Conservation (phyloP, 306 rosid genomes). For the Cucumis cinereus region DNA sequence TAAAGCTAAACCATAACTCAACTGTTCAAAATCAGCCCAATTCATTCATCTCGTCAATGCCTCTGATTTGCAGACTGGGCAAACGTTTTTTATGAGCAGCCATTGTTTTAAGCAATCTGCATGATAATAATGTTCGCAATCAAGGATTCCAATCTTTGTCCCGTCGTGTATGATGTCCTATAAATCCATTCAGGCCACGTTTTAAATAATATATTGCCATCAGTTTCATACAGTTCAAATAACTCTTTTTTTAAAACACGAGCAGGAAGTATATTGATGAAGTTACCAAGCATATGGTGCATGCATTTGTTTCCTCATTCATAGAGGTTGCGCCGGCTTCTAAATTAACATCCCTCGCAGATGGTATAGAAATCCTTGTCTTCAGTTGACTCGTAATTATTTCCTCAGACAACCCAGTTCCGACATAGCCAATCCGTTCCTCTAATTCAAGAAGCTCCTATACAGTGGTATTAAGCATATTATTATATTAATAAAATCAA, state of each 20-base stretch:
- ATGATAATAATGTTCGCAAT: constrained; percentile 77
- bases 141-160: constrained; percentile 53
- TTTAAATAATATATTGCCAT: neutral
- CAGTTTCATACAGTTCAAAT: neutral
- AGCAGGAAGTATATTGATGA: neutral
- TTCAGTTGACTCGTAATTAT: constrained; percentile 31
- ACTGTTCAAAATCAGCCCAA: neutral
- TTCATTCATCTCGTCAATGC: constrained; percentile 29
- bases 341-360: constrained; percentile 18
- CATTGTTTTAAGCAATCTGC: constrained; percentile 65
- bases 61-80: constrained; percentile 92
- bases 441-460: constrained; percentile 96
- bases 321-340: constrained; percentile 34
- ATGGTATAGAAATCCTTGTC: constrained; percentile 25
- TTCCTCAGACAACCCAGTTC: constrained; percentile 75
- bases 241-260: no score
- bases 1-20: constrained; percentile 4
- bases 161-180: constrained; percentile 49
- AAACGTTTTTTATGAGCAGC: constrained; percentile 75
- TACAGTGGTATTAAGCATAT: neutral
- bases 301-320: constrained; percentile 45
- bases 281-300: constrained; percentile 86
- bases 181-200: neutral
- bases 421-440: constrained; percentile 77
- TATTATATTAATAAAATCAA: neutral